Evolutionary conservation across 2,329 filamentous ascomycete species (phyloP).

Genomic region (Colletotrichum cuscutae): DNA sequence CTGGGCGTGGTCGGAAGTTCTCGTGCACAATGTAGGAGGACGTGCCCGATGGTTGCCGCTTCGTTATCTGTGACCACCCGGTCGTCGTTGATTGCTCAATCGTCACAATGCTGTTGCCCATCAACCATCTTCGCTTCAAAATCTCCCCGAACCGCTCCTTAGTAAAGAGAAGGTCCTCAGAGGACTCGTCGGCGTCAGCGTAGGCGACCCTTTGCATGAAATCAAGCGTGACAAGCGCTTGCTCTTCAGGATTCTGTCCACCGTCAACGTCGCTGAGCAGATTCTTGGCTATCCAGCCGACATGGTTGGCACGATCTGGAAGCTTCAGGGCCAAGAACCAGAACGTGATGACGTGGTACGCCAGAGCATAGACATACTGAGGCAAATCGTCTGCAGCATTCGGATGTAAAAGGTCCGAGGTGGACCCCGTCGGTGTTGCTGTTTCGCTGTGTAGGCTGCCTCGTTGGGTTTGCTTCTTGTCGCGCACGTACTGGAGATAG

Average conservation of each 20-base stretch:
- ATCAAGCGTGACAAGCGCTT: constrained; percentile 92
- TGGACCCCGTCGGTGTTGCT: constrained; percentile 25
- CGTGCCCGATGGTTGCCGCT: constrained; percentile 76
- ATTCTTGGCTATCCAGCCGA: constrained; percentile 90
- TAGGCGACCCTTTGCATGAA: constrained; percentile 92
- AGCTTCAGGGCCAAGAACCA: constrained; percentile 95
- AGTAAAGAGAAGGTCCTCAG: constrained; percentile 73
- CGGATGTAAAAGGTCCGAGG: constrained; percentile 36
- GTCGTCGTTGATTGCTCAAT: constrained; percentile 75
- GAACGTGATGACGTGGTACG: constrained; percentile 95
- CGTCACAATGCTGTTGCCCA: constrained; percentile 79
- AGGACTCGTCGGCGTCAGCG: constrained; percentile 84
- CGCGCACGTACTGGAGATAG: constrained; percentile 89
- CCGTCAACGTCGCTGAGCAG: constrained; percentile 83
- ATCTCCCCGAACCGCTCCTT: constrained; percentile 73
- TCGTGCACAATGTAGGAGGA: constrained; percentile 69
- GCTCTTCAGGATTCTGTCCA: constrained; percentile 83
- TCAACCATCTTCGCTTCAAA: constrained; percentile 74
- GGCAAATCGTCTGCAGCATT: constrained; percentile 75
- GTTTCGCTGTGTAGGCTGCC: constrained; percentile 58
- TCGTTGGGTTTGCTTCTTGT: constrained; percentile 64
- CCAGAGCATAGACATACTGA: constrained; percentile 92
- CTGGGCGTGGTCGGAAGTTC: constrained; percentile 66
- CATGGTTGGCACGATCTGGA: constrained; percentile 83
- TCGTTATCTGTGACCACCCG: constrained; percentile 77